Evolutionary conservation across 768 basidiomycete genomes (phyloP), one percentile per base, ranked within the genome.

Genomic region (Neoboletus subvelutipes): DNA sequence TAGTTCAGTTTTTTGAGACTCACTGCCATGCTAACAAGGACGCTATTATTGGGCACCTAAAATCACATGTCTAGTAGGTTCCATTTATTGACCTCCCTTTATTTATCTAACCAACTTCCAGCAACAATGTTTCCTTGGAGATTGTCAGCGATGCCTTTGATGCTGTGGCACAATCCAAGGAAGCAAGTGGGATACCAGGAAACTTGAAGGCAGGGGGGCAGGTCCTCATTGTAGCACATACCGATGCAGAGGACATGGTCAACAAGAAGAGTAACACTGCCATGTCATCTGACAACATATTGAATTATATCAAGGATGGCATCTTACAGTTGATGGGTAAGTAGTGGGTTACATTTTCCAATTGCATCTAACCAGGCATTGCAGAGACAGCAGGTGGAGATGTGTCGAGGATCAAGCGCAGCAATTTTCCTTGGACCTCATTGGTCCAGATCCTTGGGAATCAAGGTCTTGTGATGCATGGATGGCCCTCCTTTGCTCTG

Each of bases 401-500:
- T 15, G 13, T 42, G 22, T 24, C 12, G 11, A 42, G 22, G 22
- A 42, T 42, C 22, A 42, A 42, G 41, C 12, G 12, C 4, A 42
- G 22, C 41, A 42, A 42, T 24, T 42, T 42, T 20, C 37, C 37
- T 9, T 39, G 18, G 37, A 4, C 37, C 37, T 39, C 18, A 1
- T n/a, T 39, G 37, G 18, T 39, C 7, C 37, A 39, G 13, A 47
- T 57, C 15, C 20, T 52, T 12, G 50, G 22, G 17, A 13, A 40
- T 8, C 56, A 57, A 29, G 56, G 45, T n/a, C 45, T 52, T 4
- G 39, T 57, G 24, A 46, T 57, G 31, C 28, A 26, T 18, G 55
- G 55, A 37, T 56, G 55, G 50, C 55, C 50, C 0, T 0, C 45
- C 36, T 52, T 50, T 18, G 33, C 29, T n/a, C n/a, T n/a, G n/a